A percentile compares a stretch with the other conserved stretches of the same genome.
These are phyloP conservation scores for Xylaria acuta DNA, from an alignment of 495 filamentous ascomycete species.

Conservation along the genomic window DNA sequence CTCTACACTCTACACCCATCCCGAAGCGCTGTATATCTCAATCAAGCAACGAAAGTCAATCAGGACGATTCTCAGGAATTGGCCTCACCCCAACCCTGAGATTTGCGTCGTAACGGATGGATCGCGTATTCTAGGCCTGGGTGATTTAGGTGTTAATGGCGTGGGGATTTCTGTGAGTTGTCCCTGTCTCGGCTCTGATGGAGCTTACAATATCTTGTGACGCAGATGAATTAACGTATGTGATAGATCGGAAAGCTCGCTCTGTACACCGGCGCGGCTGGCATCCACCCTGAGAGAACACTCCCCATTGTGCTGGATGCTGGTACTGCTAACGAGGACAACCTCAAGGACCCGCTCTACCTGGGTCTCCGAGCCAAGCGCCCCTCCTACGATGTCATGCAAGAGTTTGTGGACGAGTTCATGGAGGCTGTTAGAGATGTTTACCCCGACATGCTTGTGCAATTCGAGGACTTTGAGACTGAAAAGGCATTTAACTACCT, in stretches of 20 bases:
- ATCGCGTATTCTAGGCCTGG: slow-evolving; percentile 92
- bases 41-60: slow-evolving; percentile 88
- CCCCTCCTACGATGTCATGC: slow-evolving; percentile 78
- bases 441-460: slow-evolving; percentile 91
- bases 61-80: slow-evolving; percentile 82
- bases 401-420: slow-evolving; percentile 95
- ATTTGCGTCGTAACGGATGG: slow-evolving; percentile 98
- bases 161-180: slow-evolving; percentile 93
- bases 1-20: slow-evolving; percentile 93
- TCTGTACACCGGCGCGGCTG: slow-evolving; percentile 94
- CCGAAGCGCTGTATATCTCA: slow-evolving; percentile 93
- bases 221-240: slow-evolving; percentile 27
- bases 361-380: slow-evolving; percentile 87
- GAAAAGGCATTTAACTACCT: slow-evolving; percentile 89
- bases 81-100: slow-evolving; percentile 85
- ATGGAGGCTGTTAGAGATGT: slow-evolving; percentile 90
- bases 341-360: slow-evolving; percentile 92
- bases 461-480: slow-evolving; percentile 99
- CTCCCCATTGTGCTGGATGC: slow-evolving; percentile 91
- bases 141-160: slow-evolving; percentile 95
- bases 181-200: slow-evolving; percentile 26
- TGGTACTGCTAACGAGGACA: slow-evolving; percentile 87
- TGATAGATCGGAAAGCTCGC: slow-evolving; percentile 80
- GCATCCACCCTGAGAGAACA: slow-evolving; percentile 90
- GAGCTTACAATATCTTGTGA: neutral